phyloP scores from a whole-genome alignment of 164 flowering plant genomes.

The Echeveria elegans region DNA sequence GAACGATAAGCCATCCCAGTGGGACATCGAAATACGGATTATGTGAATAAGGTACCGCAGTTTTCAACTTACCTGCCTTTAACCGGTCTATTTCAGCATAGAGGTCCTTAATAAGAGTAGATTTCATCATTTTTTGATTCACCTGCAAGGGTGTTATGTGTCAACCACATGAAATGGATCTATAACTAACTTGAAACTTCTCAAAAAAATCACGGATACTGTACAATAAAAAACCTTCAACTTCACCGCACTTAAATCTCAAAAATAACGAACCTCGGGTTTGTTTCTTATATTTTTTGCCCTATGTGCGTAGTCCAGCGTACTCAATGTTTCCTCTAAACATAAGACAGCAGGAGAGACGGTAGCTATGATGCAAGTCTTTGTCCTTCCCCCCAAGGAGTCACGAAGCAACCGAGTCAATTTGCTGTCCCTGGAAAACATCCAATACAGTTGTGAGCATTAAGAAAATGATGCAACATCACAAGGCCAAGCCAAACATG shows the following conservation, averaged over 20 bases:
- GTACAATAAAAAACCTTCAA: neutral
- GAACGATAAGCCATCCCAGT: neutral
- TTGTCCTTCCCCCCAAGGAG: slow-evolving; percentile 96
- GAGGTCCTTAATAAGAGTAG: slow-evolving; percentile 91
- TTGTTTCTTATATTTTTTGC: slow-evolving; percentile 88
- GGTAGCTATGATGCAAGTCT: slow-evolving; percentile 97
- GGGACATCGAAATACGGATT: neutral
- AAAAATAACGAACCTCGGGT: slow-evolving; percentile 62
- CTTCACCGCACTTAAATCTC: neutral
- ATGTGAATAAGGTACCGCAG: neutral
- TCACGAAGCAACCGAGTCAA: slow-evolving; percentile 90
- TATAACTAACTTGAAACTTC: neutral
- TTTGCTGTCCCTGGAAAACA: slow-evolving; percentile 78
- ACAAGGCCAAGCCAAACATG: neutral
- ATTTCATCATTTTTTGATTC: slow-evolving; percentile 96
- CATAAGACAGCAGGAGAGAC: slow-evolving; percentile 97
- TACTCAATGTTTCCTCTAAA: slow-evolving; percentile 91
- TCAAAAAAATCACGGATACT: neutral
- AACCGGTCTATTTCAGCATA: slow-evolving; percentile 97
- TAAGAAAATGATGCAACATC: neutral
- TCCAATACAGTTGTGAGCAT: neutral
- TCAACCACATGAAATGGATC: neutral
- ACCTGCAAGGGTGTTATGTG: slow-evolving; percentile 36
- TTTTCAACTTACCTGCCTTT: slow-evolving; percentile 53
- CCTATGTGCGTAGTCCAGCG: slow-evolving; percentile 95